A percentile compares a stretch with the other conserved stretches of the same genome.
These are phyloP conservation scores for Blastobotrys proliferans DNA, from an alignment of 1,139 yeast genomes.

Conservation along the genomic window DNA sequence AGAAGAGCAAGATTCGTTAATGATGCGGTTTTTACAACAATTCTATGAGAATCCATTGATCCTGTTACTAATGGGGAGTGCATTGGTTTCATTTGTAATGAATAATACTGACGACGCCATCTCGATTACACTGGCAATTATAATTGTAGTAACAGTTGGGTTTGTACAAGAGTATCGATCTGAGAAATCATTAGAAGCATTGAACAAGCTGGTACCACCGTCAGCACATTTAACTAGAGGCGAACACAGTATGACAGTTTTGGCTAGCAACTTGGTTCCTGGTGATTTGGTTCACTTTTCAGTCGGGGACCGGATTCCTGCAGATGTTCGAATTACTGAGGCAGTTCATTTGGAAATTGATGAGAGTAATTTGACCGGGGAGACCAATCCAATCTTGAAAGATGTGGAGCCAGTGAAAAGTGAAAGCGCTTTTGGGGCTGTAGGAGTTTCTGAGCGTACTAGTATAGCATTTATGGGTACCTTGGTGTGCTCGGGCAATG, in stretches of 20 bases:
- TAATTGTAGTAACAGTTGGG: slow-evolving; percentile 91
- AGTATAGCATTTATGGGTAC: slow-evolving; percentile 95
- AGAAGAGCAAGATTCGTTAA: slow-evolving; percentile 72
- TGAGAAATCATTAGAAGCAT: slow-evolving; percentile 87
- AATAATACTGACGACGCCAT: slow-evolving; percentile 92
- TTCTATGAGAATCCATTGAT: slow-evolving; percentile 90
- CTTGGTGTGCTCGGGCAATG: slow-evolving; percentile 89
- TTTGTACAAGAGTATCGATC: slow-evolving; percentile 95
- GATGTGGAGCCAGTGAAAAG: slow-evolving; percentile 38
- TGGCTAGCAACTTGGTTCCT: slow-evolving; percentile 85
- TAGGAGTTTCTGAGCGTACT: slow-evolving; percentile 60
- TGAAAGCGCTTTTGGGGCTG: slow-evolving; percentile 31
- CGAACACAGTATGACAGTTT: slow-evolving; percentile 58
- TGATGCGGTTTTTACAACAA: slow-evolving; percentile 65
- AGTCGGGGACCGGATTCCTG: slow-evolving; percentile 94
- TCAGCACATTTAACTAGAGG: slow-evolving; percentile 85
- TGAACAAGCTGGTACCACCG: slow-evolving; percentile 88
- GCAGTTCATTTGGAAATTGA: slow-evolving; percentile 78
- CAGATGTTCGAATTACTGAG: slow-evolving; percentile 76
- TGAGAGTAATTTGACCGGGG: slow-evolving; percentile 93
- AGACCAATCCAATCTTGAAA: slow-evolving; percentile 79
- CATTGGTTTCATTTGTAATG: slow-evolving; percentile 78
- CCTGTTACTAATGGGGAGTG: slow-evolving; percentile 80
- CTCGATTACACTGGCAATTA: slow-evolving; percentile 75
- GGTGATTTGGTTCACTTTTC: slow-evolving; percentile 87